Evolutionary conservation across 2,329 filamentous ascomycete genomes (phyloP), one percentile per base, ranked within the genome.

Genomic region (Metarhizium album): DNA sequence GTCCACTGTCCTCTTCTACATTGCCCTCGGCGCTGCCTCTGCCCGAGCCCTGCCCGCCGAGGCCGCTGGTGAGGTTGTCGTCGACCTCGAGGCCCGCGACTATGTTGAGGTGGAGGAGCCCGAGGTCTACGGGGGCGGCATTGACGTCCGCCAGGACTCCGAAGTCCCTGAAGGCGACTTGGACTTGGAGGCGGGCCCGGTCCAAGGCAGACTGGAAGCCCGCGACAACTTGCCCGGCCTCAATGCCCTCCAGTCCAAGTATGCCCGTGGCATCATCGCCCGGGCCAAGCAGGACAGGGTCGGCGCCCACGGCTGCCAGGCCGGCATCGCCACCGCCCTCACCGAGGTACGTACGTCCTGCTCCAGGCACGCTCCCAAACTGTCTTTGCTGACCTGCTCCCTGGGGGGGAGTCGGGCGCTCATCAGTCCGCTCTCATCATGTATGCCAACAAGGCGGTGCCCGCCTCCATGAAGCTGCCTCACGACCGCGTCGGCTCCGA

Each of bases 401-500:
- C 16, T 37, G 27, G 2, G 27, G 14, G 16, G 16, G 3, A 18
- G n/a, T n/a, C n/a, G n/a, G n/a, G n/a, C n/a, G n/a, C n/a, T n/a
- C n/a, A n/a, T n/a, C 20, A 60, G 58, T 58, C 58, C 20, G 38
- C 8, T 49, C 47, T 60, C 31, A 47, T 53, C 51, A 55, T 57
- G 46, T 54, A 55, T 42, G 57, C 58, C 51, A 60, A 59, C 55
- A 51, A 48, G 2, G 45, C 24, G 9, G 57, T 58, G 11, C 57
- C 58, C 9, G 52, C 16, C 13, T 60, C 58, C 20, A 22, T 53
- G 24, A 54, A 52, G 20, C 53, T 53, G 50, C 46, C 46, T 20
- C 52, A 59, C 47, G 58, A 60, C 46, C 49, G 53, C 31, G n/a
- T 58, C 42, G 57, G 58, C 50, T 51, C 55, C 38, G 57, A 60